Conservation (phyloP, 441 rosid genomes). For the Corymbia citriodora region DNA sequence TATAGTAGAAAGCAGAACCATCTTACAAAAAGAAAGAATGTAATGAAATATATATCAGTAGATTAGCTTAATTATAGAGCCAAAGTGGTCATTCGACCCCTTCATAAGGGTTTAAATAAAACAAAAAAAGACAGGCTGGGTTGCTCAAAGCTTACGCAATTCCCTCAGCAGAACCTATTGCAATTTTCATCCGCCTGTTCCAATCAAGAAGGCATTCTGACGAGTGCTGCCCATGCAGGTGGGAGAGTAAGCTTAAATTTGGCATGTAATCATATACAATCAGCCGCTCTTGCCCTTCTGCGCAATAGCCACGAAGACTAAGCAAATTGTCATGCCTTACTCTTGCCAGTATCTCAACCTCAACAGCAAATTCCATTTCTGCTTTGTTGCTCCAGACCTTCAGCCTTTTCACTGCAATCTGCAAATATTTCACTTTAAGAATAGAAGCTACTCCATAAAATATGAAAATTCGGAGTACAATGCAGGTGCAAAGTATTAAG, state of each 20-base stretch:
- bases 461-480: background rate
- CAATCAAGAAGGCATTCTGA: conserved; percentile 81
- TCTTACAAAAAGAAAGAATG: background rate
- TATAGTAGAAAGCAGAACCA: background rate
- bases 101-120: background rate
- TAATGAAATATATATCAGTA: background rate
- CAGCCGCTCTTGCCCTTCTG: conserved; percentile 95
- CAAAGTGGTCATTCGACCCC: background rate
- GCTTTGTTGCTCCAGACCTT: conserved; percentile 96
- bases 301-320: conserved; percentile 90
- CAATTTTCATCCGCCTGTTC: conserved; percentile 74
- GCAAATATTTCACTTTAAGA: conserved; percentile 9
- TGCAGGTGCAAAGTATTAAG: background rate
- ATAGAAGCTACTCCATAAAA: background rate
- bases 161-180: conserved; percentile 89
- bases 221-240: conserved; percentile 93
- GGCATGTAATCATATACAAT: conserved; percentile 94
- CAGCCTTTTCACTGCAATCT: conserved; percentile 98
- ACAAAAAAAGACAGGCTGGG: background rate
- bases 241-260: conserved; percentile 80
- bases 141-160: conserved; percentile 50
- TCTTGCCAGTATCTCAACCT: conserved; percentile 90
- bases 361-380: conserved; percentile 82
- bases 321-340: conserved; percentile 86
- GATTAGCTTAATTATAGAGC: background rate